These are phyloP conservation scores for Hypholoma sublateritium DNA, from an alignment of 768 basidiomycete genomes.

Conservation along the genomic window DNA sequence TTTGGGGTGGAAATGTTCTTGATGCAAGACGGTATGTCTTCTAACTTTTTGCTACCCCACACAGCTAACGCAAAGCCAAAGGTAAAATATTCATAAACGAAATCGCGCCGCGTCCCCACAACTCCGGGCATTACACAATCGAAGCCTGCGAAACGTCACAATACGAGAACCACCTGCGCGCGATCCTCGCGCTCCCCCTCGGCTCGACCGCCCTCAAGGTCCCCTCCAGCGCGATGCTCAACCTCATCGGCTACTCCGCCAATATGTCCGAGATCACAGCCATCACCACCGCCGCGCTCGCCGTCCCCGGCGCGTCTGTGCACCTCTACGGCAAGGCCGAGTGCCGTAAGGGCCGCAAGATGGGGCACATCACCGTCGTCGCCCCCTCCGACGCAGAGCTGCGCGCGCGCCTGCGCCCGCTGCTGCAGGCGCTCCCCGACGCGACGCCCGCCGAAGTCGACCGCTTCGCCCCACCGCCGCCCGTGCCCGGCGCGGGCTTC, in stretches of 20 bases:
- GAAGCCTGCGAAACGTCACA: slow-evolving; percentile 97
- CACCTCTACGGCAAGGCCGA: slow-evolving; percentile 96
- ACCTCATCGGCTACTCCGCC: slow-evolving; percentile 84
- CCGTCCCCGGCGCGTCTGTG: slow-evolving; percentile 71
- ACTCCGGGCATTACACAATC: slow-evolving; percentile 98
- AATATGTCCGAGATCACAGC: slow-evolving; percentile 58
- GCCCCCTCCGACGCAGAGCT: slow-evolving; percentile 80
- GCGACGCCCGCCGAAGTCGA: slow-evolving; percentile 45
- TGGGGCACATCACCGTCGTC: slow-evolving; percentile 95
- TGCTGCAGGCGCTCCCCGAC: slow-evolving; percentile 66
- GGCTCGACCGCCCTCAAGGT: slow-evolving; percentile 89
- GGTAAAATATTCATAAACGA: slow-evolving; percentile 88
- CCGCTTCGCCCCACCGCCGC: slow-evolving; percentile 48
- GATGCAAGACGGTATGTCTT: slow-evolving; percentile 72
- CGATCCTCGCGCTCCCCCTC: slow-evolving; percentile 86
- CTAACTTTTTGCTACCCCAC: neutral
- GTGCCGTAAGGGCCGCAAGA: slow-evolving; percentile 88
- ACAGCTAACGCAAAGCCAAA: slow-evolving; percentile 26
- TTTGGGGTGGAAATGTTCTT: slow-evolving; percentile 99
- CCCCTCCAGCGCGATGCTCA: slow-evolving; percentile 88
- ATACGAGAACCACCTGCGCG: slow-evolving; percentile 95
- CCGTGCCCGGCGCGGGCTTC: slow-evolving; percentile 45
- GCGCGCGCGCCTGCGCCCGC: slow-evolving; percentile 63
- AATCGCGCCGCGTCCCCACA: slow-evolving; percentile 97
- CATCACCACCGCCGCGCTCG: slow-evolving; percentile 60